A percentile compares a stretch with the other conserved stretches of the same genome.
These are phyloP conservation scores for Angomonas deanei DNA, from an alignment of 208 protist genomes.

Conservation along the genomic window DNA sequence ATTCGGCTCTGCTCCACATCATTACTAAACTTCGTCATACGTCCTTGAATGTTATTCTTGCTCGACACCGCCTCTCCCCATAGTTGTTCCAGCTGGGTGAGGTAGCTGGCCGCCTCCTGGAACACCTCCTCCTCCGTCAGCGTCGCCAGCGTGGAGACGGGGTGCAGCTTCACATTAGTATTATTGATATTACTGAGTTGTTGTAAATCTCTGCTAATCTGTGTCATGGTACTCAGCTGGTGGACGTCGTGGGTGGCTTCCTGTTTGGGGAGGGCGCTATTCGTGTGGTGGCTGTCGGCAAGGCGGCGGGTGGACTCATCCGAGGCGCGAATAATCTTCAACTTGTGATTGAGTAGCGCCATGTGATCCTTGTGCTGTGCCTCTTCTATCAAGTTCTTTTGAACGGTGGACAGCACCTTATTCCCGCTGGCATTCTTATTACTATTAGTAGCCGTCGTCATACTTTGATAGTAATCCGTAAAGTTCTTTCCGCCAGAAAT, in stretches of 20 bases:
- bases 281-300: not conserved
- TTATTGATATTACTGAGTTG: not conserved
- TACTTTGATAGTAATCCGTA: not conserved
- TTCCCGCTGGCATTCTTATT: not conserved
- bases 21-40: conserved; percentile 22
- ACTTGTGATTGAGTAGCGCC: not conserved
- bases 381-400: not conserved
- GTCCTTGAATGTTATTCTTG: conserved; percentile 29
- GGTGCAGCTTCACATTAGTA: not conserved
- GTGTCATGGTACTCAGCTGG: not conserved
- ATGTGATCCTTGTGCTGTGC: not conserved
- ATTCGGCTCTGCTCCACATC: conserved; percentile 34
- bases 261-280: not conserved
- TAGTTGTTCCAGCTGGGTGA: conserved; percentile 53
- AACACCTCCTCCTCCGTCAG: conserved; percentile 55
- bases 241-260: not conserved
- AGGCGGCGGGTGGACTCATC: not conserved
- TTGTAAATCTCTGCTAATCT: not conserved
- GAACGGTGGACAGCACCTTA: not conserved
- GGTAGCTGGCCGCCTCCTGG: conserved; percentile 42
- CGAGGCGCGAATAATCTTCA: not conserved
- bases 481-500: not conserved
- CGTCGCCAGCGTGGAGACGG: not conserved
- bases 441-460: not conserved
- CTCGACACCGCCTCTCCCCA: conserved; percentile 41